These are phyloP conservation scores for Penicillium antarcticum DNA, from an alignment of 495 filamentous ascomycete genomes.

Conservation along the genomic window DNA sequence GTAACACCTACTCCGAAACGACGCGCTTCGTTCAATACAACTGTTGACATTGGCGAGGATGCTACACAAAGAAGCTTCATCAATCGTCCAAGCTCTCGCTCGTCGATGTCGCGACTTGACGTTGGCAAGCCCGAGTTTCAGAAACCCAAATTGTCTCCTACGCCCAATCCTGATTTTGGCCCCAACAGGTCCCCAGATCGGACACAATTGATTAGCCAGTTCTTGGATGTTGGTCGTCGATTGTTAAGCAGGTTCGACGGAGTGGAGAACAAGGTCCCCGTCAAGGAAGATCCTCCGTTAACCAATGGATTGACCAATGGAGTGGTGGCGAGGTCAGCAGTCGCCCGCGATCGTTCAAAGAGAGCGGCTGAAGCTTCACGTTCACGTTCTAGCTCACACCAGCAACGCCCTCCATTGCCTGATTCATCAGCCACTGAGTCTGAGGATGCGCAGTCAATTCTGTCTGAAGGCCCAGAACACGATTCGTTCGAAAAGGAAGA, in stretches of 20 bases:
- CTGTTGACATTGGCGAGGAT: slow-evolving; percentile 53
- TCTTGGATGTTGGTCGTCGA: slow-evolving; percentile 41
- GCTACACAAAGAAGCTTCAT: slow-evolving; percentile 36
- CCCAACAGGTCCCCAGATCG: slow-evolving; percentile 36
- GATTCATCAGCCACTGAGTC: slow-evolving; percentile 26
- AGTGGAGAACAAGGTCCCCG: slow-evolving; percentile 21
- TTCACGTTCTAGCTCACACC: neutral
- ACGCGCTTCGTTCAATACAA: slow-evolving; percentile 56
- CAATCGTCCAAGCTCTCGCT: slow-evolving; percentile 43
- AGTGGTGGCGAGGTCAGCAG: slow-evolving; percentile 29
- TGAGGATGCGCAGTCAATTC: slow-evolving; percentile 23
- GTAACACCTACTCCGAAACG: slow-evolving; percentile 35
- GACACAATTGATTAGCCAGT: slow-evolving; percentile 43
- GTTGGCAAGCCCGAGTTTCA: slow-evolving; percentile 36
- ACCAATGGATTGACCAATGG: slow-evolving; percentile 31
- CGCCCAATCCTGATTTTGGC: slow-evolving; percentile 9
- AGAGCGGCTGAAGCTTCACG: slow-evolving; percentile 25
- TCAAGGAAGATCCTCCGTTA: slow-evolving; percentile 11
- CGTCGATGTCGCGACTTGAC: slow-evolving; percentile 45
- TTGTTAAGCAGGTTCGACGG: slow-evolving; percentile 36
- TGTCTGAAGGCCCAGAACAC: slow-evolving; percentile 22
- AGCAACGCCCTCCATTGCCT: slow-evolving; percentile 13
- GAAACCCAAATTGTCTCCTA: slow-evolving; percentile 30
- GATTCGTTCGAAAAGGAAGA: slow-evolving; percentile 28
- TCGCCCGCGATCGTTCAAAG: slow-evolving; percentile 36